Base-by-base conservation (phyloP, 306 rosid species). In the Trichosanthes cucumerina region DNA sequence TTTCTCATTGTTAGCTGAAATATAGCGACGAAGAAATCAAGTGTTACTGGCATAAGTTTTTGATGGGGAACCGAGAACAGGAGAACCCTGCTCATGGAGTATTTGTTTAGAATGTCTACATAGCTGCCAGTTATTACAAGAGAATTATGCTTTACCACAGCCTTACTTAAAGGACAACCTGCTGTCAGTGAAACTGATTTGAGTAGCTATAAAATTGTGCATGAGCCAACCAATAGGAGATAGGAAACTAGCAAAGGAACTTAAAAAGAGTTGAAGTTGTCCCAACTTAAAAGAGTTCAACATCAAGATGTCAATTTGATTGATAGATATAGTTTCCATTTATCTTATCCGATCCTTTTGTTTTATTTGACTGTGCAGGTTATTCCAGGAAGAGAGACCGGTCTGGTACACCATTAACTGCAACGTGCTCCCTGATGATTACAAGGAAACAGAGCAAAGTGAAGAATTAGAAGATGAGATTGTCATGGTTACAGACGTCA, bases 341-440 rank as follows among this genome's bases (percentile, higher is more conserved):
- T 58, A 44, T 41, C 44, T 46, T 26, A 9, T 41, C 54, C 54
- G 59, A 80, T 59, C 53, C 28, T 7, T 34, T 43, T 21, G 60
- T 65, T 73, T 82, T n/a, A n/a, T n/a, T n/a, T 44, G 47, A 81
- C 79, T 41, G 39, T 73, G 78, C 87, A 95, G 99, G 68, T 85
- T 91, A 88, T 95, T 92, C 86, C 97, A 89, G 84, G 91, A 89
- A 81, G 99, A 95, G 92, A 91, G 92, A 79, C 97, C 96, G 1
- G 89, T 95, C 16, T 89, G 93, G 96, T 87, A 88, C 88, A 88
- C 86, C 84, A 87, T 95, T 24, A 86, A 95, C 84, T 95, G 99
- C 75, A 90, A 92, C 65, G 87, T 31, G 53, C 91, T 89, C 72
- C 92, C 96, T 7, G 86, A 88, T 83, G 89, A 86, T 78, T 79